Evolutionary conservation across 1,284 basidiomycete genomes (phyloP).

Genomic region (Cutaneotrichosporon spelunceum): DNA sequence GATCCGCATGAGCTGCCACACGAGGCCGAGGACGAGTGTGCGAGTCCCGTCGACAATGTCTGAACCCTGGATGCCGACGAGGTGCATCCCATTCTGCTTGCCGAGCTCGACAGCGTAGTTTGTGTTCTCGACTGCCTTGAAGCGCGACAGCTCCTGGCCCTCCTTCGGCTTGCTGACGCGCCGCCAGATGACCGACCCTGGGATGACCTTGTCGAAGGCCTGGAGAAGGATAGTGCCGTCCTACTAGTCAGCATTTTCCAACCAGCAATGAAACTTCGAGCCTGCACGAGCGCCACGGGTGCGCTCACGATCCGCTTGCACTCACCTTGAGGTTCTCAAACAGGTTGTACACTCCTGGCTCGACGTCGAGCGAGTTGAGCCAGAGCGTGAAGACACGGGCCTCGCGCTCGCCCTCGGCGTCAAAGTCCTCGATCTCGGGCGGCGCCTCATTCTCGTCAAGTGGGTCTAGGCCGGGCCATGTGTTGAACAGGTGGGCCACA

Average conservation of each 20-base stretch:
- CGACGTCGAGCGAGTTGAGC: conserved; percentile 95
- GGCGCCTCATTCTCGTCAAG: conserved; percentile 79
- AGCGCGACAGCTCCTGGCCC: conserved; percentile 80
- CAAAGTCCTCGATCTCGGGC: conserved; percentile 87
- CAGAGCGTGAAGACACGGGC: conserved; percentile 96
- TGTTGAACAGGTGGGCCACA: conserved; percentile 98
- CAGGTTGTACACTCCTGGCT: conserved; percentile 92
- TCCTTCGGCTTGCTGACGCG: conserved; percentile 89
- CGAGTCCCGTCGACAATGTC: conserved; percentile 91
- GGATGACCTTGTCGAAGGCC: conserved; percentile 92
- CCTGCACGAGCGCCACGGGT: neutral
- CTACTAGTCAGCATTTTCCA: conserved; percentile 29
- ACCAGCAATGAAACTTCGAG: conserved; percentile 9
- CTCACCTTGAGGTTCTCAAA: conserved; percentile 82
- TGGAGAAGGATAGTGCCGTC: conserved; percentile 86
- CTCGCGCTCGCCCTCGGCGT: conserved; percentile 96
- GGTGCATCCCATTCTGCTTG: conserved; percentile 86
- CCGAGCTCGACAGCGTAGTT: conserved; percentile 94
- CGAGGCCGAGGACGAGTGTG: conserved; percentile 89
- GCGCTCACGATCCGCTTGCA: conserved; percentile 43
- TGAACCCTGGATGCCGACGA: conserved; percentile 95
- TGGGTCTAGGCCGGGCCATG: conserved; percentile 86
- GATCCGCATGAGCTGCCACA: conserved; percentile 92
- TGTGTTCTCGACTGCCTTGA: conserved; percentile 98
- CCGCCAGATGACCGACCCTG: conserved; percentile 89